Base-by-base conservation (phyloP, 768 basidiomycete genomes). In the Tylopilus balloui region DNA sequence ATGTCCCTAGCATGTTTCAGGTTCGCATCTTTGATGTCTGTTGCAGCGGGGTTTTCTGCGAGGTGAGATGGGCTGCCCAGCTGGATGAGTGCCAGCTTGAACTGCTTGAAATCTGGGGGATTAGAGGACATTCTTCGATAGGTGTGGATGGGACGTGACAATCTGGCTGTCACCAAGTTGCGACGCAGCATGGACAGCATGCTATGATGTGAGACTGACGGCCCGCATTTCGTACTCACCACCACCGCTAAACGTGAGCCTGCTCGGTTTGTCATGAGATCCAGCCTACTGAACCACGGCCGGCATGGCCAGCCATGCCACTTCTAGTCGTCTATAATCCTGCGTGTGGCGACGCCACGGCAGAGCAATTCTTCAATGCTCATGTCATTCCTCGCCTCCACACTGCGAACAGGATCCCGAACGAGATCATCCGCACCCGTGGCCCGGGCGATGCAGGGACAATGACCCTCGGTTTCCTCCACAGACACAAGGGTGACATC, bases 31-130 rank as follows among this genome's bases (percentile, higher is more conserved):
- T 97, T 98, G 53, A 67, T 53, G 28, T 57, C 57, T 32, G 41
- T 41, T 70, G 84, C 50, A 6, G 54, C 45, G 17, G 52, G 46
- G 20, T 47, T 59, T 50, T 55, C 57, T 43, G 38, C 6, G 36
- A 41, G 78, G 1, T 77, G 56, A 17, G 83, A 77, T 29, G 89
- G 71, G 45, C 72, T 72, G n/a, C 91, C 91, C 4, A 99, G 79
- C 67, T 99, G 96, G 48, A 97, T 80, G 39, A 97, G 76, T 1
- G 94, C 92, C 45, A 99, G 77, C 17, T 77, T 85, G 70, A 97
- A 97, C 2, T 83, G 76, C 57, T 80, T 84, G 65, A 89, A 75
- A 3, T 69, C 48, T 25, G 61, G 62, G 1, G 75, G 73, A 3
- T 51, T 46, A 28, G 54, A 55, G 45, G 62, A 57, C 67, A 69